A percentile compares a stretch with the other conserved stretches of the same genome.
Conservation (phyloP, 345 rosid genomes). For the Bretschneidera sinensis region DNA sequence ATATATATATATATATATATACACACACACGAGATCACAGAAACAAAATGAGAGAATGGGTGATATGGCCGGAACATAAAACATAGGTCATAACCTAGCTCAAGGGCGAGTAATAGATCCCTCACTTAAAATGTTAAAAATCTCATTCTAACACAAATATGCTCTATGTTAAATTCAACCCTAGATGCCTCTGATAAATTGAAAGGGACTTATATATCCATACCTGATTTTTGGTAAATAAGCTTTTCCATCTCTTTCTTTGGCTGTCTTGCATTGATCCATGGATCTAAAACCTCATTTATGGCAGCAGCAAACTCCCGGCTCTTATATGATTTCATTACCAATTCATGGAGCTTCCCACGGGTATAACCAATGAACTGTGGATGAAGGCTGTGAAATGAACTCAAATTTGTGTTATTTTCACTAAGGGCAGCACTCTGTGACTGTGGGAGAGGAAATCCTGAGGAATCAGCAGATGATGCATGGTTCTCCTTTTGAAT, state of each 20-base stretch:
- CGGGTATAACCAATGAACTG: slow-evolving; percentile 92
- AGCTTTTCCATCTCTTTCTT: slow-evolving; percentile 79
- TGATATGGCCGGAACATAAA: too few relatives aligned
- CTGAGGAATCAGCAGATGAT: slow-evolving; percentile 37
- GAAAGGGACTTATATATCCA: slow-evolving; percentile 8
- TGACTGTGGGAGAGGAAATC: slow-evolving; percentile 24
- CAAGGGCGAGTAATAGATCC: too few relatives aligned
- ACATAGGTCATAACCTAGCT: too few relatives aligned
- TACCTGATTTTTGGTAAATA: slow-evolving; percentile 80
- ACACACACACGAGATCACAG: too few relatives aligned
- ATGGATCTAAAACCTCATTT: slow-evolving; percentile 95
- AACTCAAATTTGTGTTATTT: slow-evolving; percentile 24
- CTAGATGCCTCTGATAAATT: background rate
- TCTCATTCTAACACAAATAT: slow-evolving; percentile 1
- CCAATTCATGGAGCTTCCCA: slow-evolving; percentile 91
- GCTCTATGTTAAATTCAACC: background rate
- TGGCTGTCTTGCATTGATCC: slow-evolving; percentile 93
- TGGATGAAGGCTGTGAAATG: slow-evolving; percentile 70
- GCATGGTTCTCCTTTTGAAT: slow-evolving; percentile 26
- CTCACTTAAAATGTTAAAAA: background rate
- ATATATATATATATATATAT: too few relatives aligned
- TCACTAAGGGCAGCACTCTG: slow-evolving; percentile 28
- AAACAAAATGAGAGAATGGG: too few relatives aligned
- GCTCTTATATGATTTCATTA: slow-evolving; percentile 92
- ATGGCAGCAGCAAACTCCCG: slow-evolving; percentile 95